phyloP scores from a whole-genome alignment of 352 stramenopile species.

The Aphanomyces euteiches region DNA sequence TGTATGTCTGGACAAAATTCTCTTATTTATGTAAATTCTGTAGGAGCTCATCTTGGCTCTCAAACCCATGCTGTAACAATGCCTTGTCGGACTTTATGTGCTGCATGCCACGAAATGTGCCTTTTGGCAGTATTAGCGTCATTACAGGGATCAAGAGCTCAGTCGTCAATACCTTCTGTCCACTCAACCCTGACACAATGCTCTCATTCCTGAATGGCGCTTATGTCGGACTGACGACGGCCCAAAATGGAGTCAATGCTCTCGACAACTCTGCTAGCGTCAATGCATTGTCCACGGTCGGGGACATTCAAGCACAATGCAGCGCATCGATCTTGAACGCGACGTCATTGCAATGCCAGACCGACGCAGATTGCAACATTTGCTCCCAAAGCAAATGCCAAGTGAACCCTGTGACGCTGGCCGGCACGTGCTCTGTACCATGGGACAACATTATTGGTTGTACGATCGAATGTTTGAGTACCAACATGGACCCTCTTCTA shows the following conservation, averaged over 20 bases:
- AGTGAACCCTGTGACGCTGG: neutral
- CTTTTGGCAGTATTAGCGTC: neutral
- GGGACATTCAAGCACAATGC: neutral
- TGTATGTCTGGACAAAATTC: neutral
- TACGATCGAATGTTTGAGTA: conserved; percentile 10
- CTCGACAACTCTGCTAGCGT: neutral
- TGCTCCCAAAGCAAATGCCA: conserved; percentile 9
- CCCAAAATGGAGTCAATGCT: neutral
- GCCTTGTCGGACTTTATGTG: neutral
- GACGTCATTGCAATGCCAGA: neutral
- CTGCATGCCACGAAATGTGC: conserved; percentile 7
- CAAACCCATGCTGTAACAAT: conserved; percentile 17
- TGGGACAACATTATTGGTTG: conserved; percentile 13
- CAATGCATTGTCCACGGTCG: neutral
- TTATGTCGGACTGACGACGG: conserved; percentile 8
- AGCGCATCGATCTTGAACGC: neutral
- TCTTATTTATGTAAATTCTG: no score
- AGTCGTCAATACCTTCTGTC: conserved; percentile 2
- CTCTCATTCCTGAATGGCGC: conserved; percentile 10
- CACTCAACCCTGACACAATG: neutral
- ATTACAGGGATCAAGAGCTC: conserved; percentile 3
- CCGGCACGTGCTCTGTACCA: conserved; percentile 9
- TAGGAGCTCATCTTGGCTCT: conserved; percentile 15
- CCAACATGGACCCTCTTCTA: conserved; percentile 5
- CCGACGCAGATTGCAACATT: conserved; percentile 11